A percentile compares a stretch with the other conserved stretches of the same genome.
Evolutionary conservation across 2,329 filamentous ascomycete species (phyloP).

Genomic region (Verticillium nonalfalfae): DNA sequence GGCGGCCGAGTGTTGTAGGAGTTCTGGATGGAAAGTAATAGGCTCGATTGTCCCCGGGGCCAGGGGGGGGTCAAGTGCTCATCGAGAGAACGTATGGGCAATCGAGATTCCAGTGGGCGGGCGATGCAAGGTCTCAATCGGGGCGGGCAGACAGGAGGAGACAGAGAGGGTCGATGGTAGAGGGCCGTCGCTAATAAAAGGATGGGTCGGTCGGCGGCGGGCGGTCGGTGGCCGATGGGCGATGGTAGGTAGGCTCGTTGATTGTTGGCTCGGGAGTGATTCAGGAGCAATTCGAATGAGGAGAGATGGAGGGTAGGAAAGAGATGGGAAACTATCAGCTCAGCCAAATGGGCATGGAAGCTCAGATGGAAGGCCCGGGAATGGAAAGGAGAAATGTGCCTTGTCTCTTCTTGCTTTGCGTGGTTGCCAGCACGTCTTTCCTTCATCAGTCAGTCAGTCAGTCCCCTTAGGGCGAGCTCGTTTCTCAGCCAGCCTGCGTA

Average conservation of each 20-base stretch:
- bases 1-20: not conserved
- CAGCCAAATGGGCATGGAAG: not conserved
- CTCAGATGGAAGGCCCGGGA: not conserved
- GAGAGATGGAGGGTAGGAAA: not conserved
- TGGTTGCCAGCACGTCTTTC: not conserved
- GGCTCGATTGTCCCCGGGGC: not conserved
- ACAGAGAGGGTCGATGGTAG: too few relatives aligned
- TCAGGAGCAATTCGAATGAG: not conserved
- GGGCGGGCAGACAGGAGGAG: not conserved
- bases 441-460: not conserved
- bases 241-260: not conserved
- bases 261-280: not conserved
- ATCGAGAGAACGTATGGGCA: constrained; percentile 8
- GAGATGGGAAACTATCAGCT: not conserved
- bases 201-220: not conserved
- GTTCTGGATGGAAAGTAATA: not conserved
- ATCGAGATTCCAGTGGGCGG: constrained; percentile 8
- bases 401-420: not conserved
- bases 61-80: not conserved
- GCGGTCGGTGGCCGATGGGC: not conserved
- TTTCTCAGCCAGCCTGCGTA: not conserved
- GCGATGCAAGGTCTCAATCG: not conserved
- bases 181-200: not conserved
- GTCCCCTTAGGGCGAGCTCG: not conserved
- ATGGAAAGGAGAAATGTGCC: not conserved